phyloP scores from a whole-genome alignment of 176 grass and related monocot species.

The Phoenix roebelenii region DNA sequence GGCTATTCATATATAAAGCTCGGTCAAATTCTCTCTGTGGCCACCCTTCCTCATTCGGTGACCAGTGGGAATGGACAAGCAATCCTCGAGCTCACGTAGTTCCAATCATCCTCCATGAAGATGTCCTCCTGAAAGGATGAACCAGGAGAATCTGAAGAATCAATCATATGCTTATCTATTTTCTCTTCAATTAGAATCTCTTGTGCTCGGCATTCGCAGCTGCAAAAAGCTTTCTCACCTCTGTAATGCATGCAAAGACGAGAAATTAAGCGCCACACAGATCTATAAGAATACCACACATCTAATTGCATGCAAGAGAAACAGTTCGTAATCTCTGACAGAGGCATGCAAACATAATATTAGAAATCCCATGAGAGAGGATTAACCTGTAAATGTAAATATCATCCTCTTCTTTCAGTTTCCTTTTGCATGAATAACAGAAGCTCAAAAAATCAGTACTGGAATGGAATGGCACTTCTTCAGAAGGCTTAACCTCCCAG shows the following conservation, averaged over 20 bases:
- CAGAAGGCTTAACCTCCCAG: conserved; percentile 43
- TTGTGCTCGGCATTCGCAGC: conserved; percentile 47
- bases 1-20: no score
- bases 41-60: no score
- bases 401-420: conserved; percentile 43
- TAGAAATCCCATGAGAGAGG: no score
- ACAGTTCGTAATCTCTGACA: not conserved
- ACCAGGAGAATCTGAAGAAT: conserved; percentile 8
- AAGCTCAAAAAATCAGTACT: conserved; percentile 15
- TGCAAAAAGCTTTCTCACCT: conserved; percentile 85
- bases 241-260: conserved; percentile 23
- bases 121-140: not conserved
- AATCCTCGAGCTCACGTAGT: no score
- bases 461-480: not conserved
- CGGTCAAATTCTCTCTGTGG: no score
- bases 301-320: not conserved
- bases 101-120: no score
- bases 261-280: not conserved
- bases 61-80: no score
- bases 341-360: not conserved
- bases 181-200: conserved; percentile 52
- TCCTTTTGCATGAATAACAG: conserved; percentile 60
- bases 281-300: not conserved
- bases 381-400: conserved; percentile 77
- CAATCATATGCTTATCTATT: conserved; percentile 29